Evolutionary conservation across 2,329 filamentous ascomycete species (phyloP).

Genomic region (Colletotrichum nymphaeae): DNA sequence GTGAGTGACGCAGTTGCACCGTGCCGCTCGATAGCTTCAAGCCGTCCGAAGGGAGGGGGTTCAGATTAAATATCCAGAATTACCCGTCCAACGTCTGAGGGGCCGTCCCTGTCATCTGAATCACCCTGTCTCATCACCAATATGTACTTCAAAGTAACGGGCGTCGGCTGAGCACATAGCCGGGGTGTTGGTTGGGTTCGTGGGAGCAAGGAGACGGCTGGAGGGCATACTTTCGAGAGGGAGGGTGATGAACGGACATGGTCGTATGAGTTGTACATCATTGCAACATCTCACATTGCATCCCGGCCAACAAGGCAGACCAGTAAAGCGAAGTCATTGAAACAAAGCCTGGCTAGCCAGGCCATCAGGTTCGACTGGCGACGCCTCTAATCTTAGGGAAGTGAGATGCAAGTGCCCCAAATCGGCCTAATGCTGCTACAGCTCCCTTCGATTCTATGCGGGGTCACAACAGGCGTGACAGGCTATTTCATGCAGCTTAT

Average conservation of each 20-base stretch:
- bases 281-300: background rate
- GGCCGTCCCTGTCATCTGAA: background rate
- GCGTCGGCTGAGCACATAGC: background rate
- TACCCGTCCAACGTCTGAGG: background rate
- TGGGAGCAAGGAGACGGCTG: too few species aligned
- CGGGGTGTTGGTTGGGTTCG: background rate
- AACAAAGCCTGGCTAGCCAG: background rate
- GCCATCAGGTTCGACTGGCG: background rate
- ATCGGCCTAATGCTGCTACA: background rate
- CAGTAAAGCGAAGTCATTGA: background rate
- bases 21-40: background rate
- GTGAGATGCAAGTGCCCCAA: conserved; percentile 4
- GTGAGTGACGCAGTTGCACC: background rate
- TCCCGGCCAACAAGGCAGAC: background rate
- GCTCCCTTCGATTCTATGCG: background rate
- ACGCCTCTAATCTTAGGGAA: background rate
- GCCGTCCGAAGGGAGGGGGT: background rate
- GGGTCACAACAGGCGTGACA: background rate
- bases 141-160: background rate
- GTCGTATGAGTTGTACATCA: background rate
- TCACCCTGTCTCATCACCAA: background rate
- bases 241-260: background rate
- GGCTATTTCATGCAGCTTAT: conserved; percentile 9
- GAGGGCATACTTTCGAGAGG: background rate
- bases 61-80: conserved; percentile 10